Evolutionary conservation across 2,329 filamentous ascomycete genomes (phyloP).

Genomic region (Ceratocystis destructans): DNA sequence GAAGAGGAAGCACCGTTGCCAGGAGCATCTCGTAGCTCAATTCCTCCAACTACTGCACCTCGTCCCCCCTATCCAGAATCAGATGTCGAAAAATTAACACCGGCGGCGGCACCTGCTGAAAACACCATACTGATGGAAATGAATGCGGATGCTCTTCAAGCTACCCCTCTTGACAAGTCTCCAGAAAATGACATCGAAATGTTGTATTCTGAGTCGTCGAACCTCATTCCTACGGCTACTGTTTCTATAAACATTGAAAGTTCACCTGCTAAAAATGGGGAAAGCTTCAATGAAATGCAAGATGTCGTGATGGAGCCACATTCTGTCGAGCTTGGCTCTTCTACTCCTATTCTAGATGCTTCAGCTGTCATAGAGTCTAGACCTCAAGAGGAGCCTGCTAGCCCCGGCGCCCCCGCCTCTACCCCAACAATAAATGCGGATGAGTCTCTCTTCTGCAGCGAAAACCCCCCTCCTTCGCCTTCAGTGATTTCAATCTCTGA

Average conservation of each 20-base stretch:
- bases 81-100: neutral
- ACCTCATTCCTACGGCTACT: neutral
- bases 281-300: conserved; percentile 17
- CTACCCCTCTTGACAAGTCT: conserved; percentile 1
- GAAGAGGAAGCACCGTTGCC: neutral
- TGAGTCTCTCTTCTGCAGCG: conserved; percentile 23
- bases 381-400: neutral
- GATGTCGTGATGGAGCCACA: conserved; percentile 9
- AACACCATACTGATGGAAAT: neutral
- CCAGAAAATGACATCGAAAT: neutral
- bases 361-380: neutral
- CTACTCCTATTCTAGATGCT: neutral
- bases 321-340: neutral
- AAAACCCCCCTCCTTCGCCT: neutral
- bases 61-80: neutral
- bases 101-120: neutral
- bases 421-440: conserved; percentile 23
- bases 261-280: neutral
- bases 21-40: neutral
- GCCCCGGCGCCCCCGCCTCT: conserved; percentile 17
- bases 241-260: neutral
- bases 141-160: too few species aligned
- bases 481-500: conserved; percentile 22
- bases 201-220: neutral
- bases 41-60: neutral